Conservation (phyloP, 176 grass and related monocot genomes). For the Eleusine indica region DNA sequence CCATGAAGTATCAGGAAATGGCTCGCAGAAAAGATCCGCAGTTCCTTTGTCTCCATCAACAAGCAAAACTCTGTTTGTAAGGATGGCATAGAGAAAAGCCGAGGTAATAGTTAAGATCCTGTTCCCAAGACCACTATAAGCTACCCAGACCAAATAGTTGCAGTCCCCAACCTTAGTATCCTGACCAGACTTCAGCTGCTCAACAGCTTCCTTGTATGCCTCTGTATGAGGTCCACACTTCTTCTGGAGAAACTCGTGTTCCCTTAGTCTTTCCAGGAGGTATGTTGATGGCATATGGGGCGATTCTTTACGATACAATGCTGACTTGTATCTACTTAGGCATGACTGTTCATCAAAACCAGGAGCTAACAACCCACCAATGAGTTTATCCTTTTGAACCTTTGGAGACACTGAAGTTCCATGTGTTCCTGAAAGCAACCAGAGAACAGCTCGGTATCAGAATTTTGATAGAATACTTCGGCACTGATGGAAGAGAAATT, state of each 20-base stretch:
- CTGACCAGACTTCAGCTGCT: slow-evolving; percentile 53
- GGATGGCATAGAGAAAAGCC: slow-evolving; percentile 67
- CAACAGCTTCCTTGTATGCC: slow-evolving; percentile 51
- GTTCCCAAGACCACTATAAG: slow-evolving; percentile 71
- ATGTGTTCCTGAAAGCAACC: slow-evolving; percentile 12
- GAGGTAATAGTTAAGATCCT: slow-evolving; percentile 61
- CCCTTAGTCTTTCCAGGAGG: slow-evolving; percentile 63
- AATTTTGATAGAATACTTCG: not conserved
- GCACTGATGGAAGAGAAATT: not conserved
- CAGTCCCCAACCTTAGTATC: slow-evolving; percentile 39
- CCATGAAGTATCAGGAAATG: slow-evolving; percentile 72
- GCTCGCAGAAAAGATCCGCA: slow-evolving; percentile 71
- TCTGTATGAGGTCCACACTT: slow-evolving; percentile 67
- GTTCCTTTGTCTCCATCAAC: slow-evolving; percentile 44
- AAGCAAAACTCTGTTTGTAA: slow-evolving; percentile 70
- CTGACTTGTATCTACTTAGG: slow-evolving; percentile 60
- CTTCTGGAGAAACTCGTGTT: slow-evolving; percentile 69
- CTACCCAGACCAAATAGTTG: slow-evolving; percentile 66
- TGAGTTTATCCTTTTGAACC: slow-evolving; percentile 43
- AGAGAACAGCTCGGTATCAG: not conserved
- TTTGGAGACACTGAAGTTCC: slow-evolving; percentile 19
- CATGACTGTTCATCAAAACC: slow-evolving; percentile 66
- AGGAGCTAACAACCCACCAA: slow-evolving; percentile 57
- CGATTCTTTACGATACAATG: slow-evolving; percentile 56
- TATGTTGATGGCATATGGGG: slow-evolving; percentile 51